Evolutionary conservation across 768 basidiomycete genomes (phyloP), one percentile per base, ranked within the genome.

Genomic region (Russula brevipes): DNA sequence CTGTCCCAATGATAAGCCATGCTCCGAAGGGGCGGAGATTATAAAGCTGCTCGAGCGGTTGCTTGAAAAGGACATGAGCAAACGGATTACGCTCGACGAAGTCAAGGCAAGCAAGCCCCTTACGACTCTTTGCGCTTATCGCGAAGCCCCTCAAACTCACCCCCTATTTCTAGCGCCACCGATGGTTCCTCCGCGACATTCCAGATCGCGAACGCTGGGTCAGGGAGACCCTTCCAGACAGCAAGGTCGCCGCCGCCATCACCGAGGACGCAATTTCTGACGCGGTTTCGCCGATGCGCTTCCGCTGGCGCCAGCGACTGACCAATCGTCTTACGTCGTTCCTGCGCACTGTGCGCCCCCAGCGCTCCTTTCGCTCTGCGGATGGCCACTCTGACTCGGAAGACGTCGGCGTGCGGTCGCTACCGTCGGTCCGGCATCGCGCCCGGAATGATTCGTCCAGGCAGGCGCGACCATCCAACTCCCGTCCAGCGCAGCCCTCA

Each of bases 261-360:
- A 86, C 90, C 0, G 81, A 83, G n/a, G 82, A 82, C 50, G 95
- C 97, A 66, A 85, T 91, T 3, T 80, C 81, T 17, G 84, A 83
- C 36, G 94, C 88, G 24, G 84, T 91, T 80, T 84, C 85, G 9
- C 71, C 76, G 0, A 81, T 87, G 5, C 82, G 77, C 63, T 89
- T 88, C 71, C 80, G 79, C 56, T 87, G 83, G 83, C 77, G 81
- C 17, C 78, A 81, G 49, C 78, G 76, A 24, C 68, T 79, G 50
- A 73, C 74, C 10, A 68, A 73, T 57, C 67, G 82, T 56, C 75
- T 87, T 36, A 80, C 82, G 3, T 79, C 81, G 11, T 68, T 88
- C 45, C 76, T 84, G 54, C 80, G 79, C 31, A 76, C 74, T 47
- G 75, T 78, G 53, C 78, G 80, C 30, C 70, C 75, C 4, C 69